phyloP scores from a whole-genome alignment of 208 protist species.

The Leishmania mexicana region DNA sequence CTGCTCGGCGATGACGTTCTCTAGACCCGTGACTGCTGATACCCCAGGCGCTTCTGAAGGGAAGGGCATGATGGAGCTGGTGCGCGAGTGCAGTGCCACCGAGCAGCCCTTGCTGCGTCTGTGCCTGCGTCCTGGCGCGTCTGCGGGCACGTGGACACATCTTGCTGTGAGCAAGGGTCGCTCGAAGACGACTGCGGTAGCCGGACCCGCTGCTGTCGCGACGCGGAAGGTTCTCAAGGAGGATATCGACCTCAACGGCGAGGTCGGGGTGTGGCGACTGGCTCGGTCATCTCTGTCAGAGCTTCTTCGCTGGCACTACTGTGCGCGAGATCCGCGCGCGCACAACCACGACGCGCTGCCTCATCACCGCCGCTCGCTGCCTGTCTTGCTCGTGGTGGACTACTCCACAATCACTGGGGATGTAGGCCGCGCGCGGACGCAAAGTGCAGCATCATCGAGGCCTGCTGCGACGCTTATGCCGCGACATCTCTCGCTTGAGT shows the following conservation, averaged over 20 bases:
- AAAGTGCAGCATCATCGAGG: neutral
- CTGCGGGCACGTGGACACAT: neutral
- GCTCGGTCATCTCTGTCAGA: conserved; percentile 16
- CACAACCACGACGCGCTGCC: conserved; percentile 75
- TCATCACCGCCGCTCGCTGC: conserved; percentile 54
- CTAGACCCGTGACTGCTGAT: neutral
- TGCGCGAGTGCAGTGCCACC: conserved; percentile 21
- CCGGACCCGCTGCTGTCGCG: neutral
- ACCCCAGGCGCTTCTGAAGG: neutral
- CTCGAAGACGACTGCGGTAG: neutral
- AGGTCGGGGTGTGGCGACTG: conserved; percentile 58
- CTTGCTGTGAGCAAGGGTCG: neutral
- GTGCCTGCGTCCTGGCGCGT: conserved; percentile 7
- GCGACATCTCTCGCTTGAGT: conserved; percentile 48
- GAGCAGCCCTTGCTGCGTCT: conserved; percentile 24
- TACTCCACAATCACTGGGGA: conserved; percentile 36
- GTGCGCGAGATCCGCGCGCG: conserved; percentile 75
- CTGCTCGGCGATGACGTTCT: neutral
- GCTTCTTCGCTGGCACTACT: conserved; percentile 82
- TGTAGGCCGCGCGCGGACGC: neutral
- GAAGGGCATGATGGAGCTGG: conserved; percentile 12
- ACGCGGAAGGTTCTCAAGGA: conserved; percentile 44
- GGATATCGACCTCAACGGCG: conserved; percentile 60
- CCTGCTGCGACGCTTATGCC: conserved; percentile 53
- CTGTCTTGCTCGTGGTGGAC: conserved; percentile 72